These are phyloP conservation scores for Pythium folliculosum DNA, from an alignment of 352 stramenopile species.

Conservation along the genomic window DNA sequence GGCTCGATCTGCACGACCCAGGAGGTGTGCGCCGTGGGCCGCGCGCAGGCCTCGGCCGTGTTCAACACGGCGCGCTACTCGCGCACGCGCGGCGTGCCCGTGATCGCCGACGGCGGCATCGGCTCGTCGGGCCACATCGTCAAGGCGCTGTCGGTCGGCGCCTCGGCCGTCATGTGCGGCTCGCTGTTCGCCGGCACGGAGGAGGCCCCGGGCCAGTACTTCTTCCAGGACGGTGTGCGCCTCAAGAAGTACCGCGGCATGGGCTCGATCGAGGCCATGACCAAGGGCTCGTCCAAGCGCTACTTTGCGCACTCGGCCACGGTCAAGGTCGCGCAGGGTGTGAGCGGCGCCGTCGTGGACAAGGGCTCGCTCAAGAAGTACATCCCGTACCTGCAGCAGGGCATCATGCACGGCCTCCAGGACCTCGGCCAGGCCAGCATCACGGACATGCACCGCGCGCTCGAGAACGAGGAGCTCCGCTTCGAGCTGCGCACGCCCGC, in stretches of 20 bases:
- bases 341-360: constrained; percentile 98
- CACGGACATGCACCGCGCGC: constrained; percentile 77
- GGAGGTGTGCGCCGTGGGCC: constrained; percentile 98
- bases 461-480: constrained; percentile 85
- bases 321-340: constrained; percentile 99
- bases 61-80: constrained; percentile 98
- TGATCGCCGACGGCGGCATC: constrained; percentile 99
- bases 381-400: constrained; percentile 98
- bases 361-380: constrained; percentile 99
- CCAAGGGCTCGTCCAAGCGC: constrained; percentile 93
- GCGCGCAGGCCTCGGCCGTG: constrained; percentile 98
- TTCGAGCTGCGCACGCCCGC: constrained; percentile 98
- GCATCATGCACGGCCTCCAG: constrained; percentile 98
- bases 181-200: constrained; percentile 99
- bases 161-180: constrained; percentile 99
- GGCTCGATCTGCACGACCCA: constrained; percentile 99
- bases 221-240: constrained; percentile 99
- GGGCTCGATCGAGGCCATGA: constrained; percentile 99
- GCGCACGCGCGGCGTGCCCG: constrained; percentile 95
- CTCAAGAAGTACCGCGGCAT: constrained; percentile 99
- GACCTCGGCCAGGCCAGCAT: constrained; percentile 95
- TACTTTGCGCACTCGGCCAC: constrained; percentile 89
- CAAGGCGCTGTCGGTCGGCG: constrained; percentile 97
- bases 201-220: constrained; percentile 99
- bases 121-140: constrained; percentile 98